Percentiles rank a stretch among this genome's conserved stretches.
Conservation (phyloP, 2,329 filamentous ascomycete species). For the Botrytis byssoidea region DNA sequence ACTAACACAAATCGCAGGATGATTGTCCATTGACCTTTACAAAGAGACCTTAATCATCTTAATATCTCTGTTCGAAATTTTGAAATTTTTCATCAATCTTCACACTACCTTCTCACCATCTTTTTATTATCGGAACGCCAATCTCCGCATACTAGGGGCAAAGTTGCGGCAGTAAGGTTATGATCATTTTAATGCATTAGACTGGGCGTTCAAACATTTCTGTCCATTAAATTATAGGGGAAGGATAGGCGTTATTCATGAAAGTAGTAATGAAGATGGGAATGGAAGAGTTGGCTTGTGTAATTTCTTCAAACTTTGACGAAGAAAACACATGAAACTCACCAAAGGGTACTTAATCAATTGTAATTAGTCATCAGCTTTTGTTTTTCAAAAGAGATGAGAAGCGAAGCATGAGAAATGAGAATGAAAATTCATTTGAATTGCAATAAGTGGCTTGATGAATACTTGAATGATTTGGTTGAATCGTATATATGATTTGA, state of each 20-base stretch:
- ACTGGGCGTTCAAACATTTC: conserved; percentile 15
- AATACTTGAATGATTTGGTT: not conserved
- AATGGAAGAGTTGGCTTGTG: not conserved
- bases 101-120: conserved; percentile 7
- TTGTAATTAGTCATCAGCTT: conserved; percentile 13
- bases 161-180: conserved; percentile 14
- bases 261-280: conserved; percentile 5
- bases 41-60: conserved; percentile 10
- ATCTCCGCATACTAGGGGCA: conserved; percentile 15
- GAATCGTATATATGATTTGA: not conserved
- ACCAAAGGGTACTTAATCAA: conserved; percentile 2
- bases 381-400: not conserved
- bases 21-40: conserved; percentile 23
- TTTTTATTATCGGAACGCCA: conserved; percentile 12
- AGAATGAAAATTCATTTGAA: not conserved
- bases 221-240: conserved; percentile 16
- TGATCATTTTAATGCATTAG: conserved; percentile 18
- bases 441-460: not conserved
- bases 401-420: conserved; percentile 9
- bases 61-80: not conserved
- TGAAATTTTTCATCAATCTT: not conserved
- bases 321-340: not conserved
- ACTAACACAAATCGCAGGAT: conserved; percentile 19
- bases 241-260: conserved; percentile 6
- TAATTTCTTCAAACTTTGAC: not conserved